Conservation (phyloP, 1,284 basidiomycete species). For the Malassezia obtusa region DNA sequence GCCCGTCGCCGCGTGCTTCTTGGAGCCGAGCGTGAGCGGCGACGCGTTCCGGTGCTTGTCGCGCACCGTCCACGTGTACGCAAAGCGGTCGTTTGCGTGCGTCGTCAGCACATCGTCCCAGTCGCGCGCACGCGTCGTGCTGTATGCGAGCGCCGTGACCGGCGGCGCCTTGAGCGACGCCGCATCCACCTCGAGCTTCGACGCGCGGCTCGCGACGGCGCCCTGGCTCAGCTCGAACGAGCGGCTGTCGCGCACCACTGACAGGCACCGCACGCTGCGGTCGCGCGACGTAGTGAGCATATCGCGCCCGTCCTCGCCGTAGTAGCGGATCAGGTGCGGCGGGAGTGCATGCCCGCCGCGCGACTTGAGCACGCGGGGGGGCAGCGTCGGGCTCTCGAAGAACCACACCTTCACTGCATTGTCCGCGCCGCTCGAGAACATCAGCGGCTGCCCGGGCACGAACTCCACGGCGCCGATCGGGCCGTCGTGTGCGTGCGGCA, state of each 20-base stretch:
- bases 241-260: constrained; percentile 59
- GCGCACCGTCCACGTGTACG: constrained; percentile 36
- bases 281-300: constrained; percentile 59
- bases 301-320: constrained; percentile 91
- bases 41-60: constrained; percentile 34
- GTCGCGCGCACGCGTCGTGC: constrained; percentile 72
- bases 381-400: constrained; percentile 65
- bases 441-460: constrained; percentile 31
- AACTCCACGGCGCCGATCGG: constrained; percentile 37
- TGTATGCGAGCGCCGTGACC: constrained; percentile 67
- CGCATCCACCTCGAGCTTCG: constrained; percentile 66
- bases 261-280: constrained; percentile 75
- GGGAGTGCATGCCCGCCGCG: constrained; percentile 84
- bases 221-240: constrained; percentile 86
- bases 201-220: constrained; percentile 64
- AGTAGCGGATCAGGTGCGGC: constrained; percentile 83
- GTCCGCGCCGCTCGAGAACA: constrained; percentile 37
- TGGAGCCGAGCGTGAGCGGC: constrained; percentile 19
- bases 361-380: constrained; percentile 70
- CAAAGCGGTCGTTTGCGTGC: constrained; percentile 57
- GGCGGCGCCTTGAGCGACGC: constrained; percentile 56
- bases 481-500: constrained; percentile 41
- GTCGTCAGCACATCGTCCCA: constrained; percentile 95
- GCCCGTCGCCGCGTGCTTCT: constrained; percentile 50
- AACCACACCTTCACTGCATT: constrained; percentile 67